These are phyloP conservation scores for Populus simonii DNA, from an alignment of 345 rosid species.

Conservation along the genomic window DNA sequence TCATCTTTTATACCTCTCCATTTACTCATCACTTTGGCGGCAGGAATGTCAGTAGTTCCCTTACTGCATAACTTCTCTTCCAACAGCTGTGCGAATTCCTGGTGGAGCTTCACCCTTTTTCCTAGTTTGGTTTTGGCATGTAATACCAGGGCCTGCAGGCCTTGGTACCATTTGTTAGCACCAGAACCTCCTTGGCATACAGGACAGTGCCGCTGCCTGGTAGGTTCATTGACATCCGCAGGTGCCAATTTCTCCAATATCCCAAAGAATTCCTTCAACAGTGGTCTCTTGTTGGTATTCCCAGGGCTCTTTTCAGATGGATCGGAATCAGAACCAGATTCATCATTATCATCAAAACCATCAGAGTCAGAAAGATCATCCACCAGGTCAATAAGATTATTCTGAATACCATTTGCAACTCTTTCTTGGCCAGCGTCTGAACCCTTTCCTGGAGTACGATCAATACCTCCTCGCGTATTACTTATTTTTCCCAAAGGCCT, in stretches of 20 bases:
- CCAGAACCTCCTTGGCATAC: constrained; percentile 81
- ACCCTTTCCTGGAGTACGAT: constrained; percentile 25
- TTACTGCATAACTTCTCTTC: constrained; percentile 52
- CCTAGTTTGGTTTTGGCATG: constrained; percentile 33
- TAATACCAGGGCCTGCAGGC: constrained; percentile 65
- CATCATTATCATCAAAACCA: constrained; percentile 22
- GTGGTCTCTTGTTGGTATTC: constrained; percentile 36
- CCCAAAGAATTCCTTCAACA: constrained; percentile 27
- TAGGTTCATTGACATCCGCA: constrained; percentile 61
- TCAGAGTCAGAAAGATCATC: constrained; percentile 20
- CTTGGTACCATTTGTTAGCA: constrained; percentile 66
- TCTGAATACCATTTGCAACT: constrained; percentile 11
- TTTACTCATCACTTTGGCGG: constrained; percentile 55
- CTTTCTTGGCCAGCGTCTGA: constrained; percentile 21
- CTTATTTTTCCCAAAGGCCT: constrained; percentile 67
- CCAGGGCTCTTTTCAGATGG: too few relatives aligned
- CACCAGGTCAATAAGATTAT: constrained; percentile 1
- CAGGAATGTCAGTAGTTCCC: constrained; percentile 55
- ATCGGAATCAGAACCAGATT: constrained; percentile 1
- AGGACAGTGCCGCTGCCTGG: constrained; percentile 81
- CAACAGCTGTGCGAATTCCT: constrained; percentile 63
- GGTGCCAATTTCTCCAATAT: constrained; percentile 21
- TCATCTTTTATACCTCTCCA: constrained; percentile 65
- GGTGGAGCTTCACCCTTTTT: constrained; percentile 61
- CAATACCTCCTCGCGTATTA: constrained; percentile 26